These are phyloP conservation scores for Suillus plorans DNA, from an alignment of 768 basidiomycete species.

Conservation along the genomic window DNA sequence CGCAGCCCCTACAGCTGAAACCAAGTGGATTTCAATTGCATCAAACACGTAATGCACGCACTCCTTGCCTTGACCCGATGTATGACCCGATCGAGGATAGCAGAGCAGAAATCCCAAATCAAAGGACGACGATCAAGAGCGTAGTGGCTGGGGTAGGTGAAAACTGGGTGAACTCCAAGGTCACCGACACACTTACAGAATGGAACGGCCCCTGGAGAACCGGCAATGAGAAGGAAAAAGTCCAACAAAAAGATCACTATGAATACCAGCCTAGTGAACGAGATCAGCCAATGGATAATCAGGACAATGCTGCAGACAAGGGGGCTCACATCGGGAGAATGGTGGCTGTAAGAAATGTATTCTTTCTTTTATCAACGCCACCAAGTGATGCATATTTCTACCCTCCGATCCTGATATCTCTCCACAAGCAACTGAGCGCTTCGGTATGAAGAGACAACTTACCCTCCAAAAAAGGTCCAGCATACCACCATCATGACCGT, in stretches of 20 bases:
- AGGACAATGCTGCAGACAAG: background rate
- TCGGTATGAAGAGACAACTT: constrained; percentile 19
- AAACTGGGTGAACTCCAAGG: constrained; percentile 1
- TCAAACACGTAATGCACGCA: constrained; percentile 36
- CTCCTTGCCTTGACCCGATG: constrained; percentile 84
- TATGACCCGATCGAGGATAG: constrained; percentile 85
- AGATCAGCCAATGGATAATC: constrained; percentile 11
- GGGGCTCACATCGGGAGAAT: constrained; percentile 76
- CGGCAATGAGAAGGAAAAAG: constrained; percentile 79
- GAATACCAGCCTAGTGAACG: constrained; percentile 67
- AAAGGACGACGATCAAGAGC: constrained; percentile 77
- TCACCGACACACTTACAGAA: constrained; percentile 60
- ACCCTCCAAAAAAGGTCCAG: constrained; percentile 93
- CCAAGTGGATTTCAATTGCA: constrained; percentile 7
- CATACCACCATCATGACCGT: constrained; percentile 66
- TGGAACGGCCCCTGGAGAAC: constrained; percentile 93
- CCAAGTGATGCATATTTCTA: constrained; percentile 75
- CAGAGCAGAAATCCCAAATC: constrained; percentile 95
- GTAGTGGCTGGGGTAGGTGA: constrained; percentile 60
- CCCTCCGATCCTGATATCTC: constrained; percentile 70
- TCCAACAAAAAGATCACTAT: constrained; percentile 86
- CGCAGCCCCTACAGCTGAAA: constrained; percentile 72
- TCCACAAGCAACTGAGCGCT: constrained; percentile 7
- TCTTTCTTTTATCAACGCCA: constrained; percentile 75
- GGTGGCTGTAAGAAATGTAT: constrained; percentile 86